Evolutionary conservation across 768 basidiomycete genomes (phyloP).

Genomic region (Phylloporus scabripes): DNA sequence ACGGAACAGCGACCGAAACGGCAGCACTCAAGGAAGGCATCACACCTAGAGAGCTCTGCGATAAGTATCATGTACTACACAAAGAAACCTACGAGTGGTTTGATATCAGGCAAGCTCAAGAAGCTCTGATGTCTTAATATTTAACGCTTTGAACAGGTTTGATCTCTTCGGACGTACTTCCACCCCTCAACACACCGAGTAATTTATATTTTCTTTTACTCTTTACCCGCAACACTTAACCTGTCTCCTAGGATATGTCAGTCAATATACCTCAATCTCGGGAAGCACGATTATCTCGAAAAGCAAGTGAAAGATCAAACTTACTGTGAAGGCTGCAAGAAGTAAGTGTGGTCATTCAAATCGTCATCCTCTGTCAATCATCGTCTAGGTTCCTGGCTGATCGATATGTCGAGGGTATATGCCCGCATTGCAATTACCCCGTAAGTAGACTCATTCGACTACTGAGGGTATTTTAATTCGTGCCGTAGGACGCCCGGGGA

Average conservation of each 20-base stretch:
- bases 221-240: background rate
- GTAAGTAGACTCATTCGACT: slow-evolving; percentile 34
- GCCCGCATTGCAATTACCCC: slow-evolving; percentile 87
- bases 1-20: slow-evolving; percentile 99
- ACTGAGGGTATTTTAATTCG: background rate
- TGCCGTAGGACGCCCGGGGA: slow-evolving; percentile 80
- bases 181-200: slow-evolving; percentile 86
- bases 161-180: slow-evolving; percentile 97
- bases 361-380: slow-evolving; percentile 7
- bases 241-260: slow-evolving; percentile 68
- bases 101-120: slow-evolving; percentile 68
- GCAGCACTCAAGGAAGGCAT: slow-evolving; percentile 88
- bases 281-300: slow-evolving; percentile 68
- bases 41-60: slow-evolving; percentile 75
- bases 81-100: slow-evolving; percentile 97
- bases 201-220: slow-evolving; percentile 15
- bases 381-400: slow-evolving; percentile 81
- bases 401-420: slow-evolving; percentile 96
- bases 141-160: slow-evolving; percentile 47
- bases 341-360: slow-evolving; percentile 39
- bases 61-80: slow-evolving; percentile 87
- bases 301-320: slow-evolving; percentile 89
- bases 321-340: slow-evolving; percentile 88
- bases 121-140: background rate
- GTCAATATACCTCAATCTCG: slow-evolving; percentile 80